Base-by-base conservation (phyloP, 805 yeast genomes). In the Monosporozyma yasuniensis region DNA sequence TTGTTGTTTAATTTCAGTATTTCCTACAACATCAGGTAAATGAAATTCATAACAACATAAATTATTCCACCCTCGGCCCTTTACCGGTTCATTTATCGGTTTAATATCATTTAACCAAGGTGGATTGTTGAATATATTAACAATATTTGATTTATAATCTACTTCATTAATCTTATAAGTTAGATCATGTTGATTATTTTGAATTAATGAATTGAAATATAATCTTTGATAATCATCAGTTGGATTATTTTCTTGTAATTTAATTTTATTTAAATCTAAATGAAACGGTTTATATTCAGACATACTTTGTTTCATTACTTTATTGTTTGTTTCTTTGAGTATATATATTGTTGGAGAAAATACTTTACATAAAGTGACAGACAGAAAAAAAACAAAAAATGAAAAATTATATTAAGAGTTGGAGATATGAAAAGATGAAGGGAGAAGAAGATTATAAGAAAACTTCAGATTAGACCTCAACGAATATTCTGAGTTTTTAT, bases 211-310 rank as follows among this genome's bases (percentile, higher is more conserved):
- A 4, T 59, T 53, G 48, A 65, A 61, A 49, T 53, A 61, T 11
- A 63, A 47, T 46, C 69, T 50, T 51, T 65, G 69, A 48, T 63
- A 65, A 44, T 65, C 68, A 48, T 65, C 69, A 38, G 61, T 30
- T 5, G 68, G 65, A 28, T 54, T 56, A 21, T 39, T 39, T 4
- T 49, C 51, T 4, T 61, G 46, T 4, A 65, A 50, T 19, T 41
- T 49, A 14, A 65, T 52, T 6, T 45, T 45, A 16, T 48, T 32
- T 7, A 50, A 39, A 42, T 58, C 59, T 19, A 63, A 47, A 22
- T 35, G 43, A 44, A 54, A 55, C 9, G 56, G 52, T 8, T 57
- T 58, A 42, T 56, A 56, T 42, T 47, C 44, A 14, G 47, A 21
- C 46, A 42, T 39, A 8, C 8, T 25, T 25, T 25, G 27, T 25